A percentile compares a stretch with the other conserved stretches of the same genome.
phyloP scores from a whole-genome alignment of 495 filamentous ascomycete species.

The Stereocaulon alpinum region DNA sequence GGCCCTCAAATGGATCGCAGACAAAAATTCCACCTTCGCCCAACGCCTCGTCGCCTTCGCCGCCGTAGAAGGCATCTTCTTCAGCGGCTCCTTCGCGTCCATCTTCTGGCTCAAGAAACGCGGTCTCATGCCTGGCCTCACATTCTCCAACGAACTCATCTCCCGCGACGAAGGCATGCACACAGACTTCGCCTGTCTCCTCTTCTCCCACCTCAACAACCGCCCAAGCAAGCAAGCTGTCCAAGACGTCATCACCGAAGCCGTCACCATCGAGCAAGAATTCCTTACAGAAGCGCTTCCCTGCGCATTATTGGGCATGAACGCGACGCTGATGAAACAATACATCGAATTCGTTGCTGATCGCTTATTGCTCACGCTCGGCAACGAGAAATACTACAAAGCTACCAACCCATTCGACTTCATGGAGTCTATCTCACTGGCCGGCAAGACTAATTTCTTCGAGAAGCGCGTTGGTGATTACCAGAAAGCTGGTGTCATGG shows the following conservation, averaged over 20 bases:
- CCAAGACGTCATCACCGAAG: conserved; percentile 82
- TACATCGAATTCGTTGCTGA: conserved; percentile 99
- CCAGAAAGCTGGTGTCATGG: conserved; percentile 99
- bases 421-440: conserved; percentile 98
- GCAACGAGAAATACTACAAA: conserved; percentile 89
- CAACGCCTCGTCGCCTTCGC: conserved; percentile 95
- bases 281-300: conserved; percentile 95
- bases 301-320: conserved; percentile 90
- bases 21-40: conserved; percentile 86
- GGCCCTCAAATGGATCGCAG: conserved; percentile 90
- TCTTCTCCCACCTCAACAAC: conserved; percentile 91
- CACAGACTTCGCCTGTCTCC: conserved; percentile 95
- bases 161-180: conserved; percentile 98
- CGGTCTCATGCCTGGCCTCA: conserved; percentile 94
- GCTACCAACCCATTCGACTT: conserved; percentile 96
- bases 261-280: conserved; percentile 91
- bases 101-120: conserved; percentile 99
- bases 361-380: conserved; percentile 81
- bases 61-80: conserved; percentile 98
- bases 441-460: conserved; percentile 99
- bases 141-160: conserved; percentile 99
- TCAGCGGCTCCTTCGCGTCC: conserved; percentile 96
- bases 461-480: conserved; percentile 99
- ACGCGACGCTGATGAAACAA: conserved; percentile 92
- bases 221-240: conserved; percentile 74